Conservation (phyloP, 371 early-diverging fungal genomes). For the Rhizopus arrhizus region DNA sequence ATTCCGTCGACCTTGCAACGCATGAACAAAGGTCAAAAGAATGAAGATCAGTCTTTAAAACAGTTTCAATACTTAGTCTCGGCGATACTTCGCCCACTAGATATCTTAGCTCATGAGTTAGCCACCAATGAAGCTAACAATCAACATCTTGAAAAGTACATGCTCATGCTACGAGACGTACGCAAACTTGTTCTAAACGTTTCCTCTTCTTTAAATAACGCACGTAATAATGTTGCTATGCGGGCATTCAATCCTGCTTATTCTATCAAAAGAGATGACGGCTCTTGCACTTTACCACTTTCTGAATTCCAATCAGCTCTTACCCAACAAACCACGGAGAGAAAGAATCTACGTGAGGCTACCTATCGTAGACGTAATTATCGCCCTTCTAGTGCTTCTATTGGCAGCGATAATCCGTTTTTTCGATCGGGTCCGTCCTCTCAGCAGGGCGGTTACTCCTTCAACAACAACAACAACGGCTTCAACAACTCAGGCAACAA, state of each 20-base stretch:
- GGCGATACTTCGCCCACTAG: conserved; percentile 15
- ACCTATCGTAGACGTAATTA: neutral
- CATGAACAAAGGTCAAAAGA: conserved; percentile 19
- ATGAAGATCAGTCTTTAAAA: conserved; percentile 14
- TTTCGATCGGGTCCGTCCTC: conserved; percentile 26
- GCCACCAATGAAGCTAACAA: neutral
- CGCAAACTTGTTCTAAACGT: conserved; percentile 11
- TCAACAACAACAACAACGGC: neutral
- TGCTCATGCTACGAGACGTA: conserved; percentile 13
- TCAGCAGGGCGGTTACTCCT: conserved; percentile 25
- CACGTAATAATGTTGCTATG: conserved; percentile 16
- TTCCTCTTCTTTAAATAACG: conserved; percentile 7
- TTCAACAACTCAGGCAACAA: conserved; percentile 10
- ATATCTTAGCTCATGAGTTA: conserved; percentile 14
- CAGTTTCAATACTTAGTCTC: conserved; percentile 15
- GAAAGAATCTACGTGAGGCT: conserved; percentile 5
- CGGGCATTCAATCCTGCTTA: conserved; percentile 11
- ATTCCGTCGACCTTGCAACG: conserved; percentile 10
- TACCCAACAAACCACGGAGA: neutral
- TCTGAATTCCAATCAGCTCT: neutral
- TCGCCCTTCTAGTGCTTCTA: too few species aligned
- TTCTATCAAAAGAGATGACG: neutral
- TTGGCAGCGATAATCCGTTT: neutral
- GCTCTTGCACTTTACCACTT: neutral
- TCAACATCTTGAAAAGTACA: conserved; percentile 1